A percentile compares a stretch with the other conserved stretches of the same genome.
phyloP scores from a whole-genome alignment of 2,329 filamentous ascomycete genomes.

The Colletotrichum graminicola region DNA sequence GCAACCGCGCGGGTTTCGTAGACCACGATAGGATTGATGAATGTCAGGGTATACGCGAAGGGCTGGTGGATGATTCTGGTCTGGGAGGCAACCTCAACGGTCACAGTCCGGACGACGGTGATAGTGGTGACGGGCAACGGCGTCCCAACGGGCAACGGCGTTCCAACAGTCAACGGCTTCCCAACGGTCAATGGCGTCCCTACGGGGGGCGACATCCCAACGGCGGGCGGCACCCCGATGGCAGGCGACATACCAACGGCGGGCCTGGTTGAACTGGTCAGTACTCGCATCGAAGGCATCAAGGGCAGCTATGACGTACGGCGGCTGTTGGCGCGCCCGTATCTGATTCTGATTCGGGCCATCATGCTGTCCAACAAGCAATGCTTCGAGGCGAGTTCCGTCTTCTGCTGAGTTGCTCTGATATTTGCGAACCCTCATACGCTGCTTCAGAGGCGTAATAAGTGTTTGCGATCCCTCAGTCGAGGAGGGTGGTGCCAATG shows the following conservation, averaged over 20 bases:
- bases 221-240: no score
- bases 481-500: background rate
- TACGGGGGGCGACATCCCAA: no score
- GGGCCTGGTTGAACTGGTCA: background rate
- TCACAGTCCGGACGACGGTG: conserved; percentile 41
- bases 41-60: conserved; percentile 45
- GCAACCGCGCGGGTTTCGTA: conserved; percentile 46
- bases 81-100: conserved; percentile 41
- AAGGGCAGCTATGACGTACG: background rate
- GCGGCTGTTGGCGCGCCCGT: conserved; percentile 13
- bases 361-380: background rate
- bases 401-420: background rate
- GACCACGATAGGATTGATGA: conserved; percentile 44
- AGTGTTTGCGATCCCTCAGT: background rate
- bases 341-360: background rate
- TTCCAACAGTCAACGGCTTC: no score
- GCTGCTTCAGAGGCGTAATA: background rate
- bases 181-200: no score
- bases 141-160: background rate
- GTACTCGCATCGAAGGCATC: background rate
- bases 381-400: background rate
- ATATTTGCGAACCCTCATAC: no score
- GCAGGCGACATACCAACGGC: no score
- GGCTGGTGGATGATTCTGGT: conserved; percentile 43
- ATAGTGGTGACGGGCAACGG: conserved; percentile 19